Evolutionary conservation across 1,139 yeast species (phyloP).

Genomic region (Yamadazyma diospyri): DNA sequence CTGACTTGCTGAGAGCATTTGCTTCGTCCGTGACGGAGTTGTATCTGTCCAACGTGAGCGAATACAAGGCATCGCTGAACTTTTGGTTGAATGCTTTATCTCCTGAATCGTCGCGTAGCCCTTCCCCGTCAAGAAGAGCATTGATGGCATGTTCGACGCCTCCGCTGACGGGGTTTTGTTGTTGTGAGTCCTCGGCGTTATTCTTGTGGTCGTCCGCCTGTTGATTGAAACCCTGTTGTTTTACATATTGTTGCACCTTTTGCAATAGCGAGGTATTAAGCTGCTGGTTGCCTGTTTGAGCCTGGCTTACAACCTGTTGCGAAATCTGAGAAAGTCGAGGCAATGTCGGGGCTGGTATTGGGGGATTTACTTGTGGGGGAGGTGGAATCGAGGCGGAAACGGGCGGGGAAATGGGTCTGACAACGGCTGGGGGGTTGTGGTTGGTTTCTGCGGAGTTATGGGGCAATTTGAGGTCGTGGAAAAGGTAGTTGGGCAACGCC

Average conservation of each 20-base stretch:
- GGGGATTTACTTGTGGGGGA: background rate
- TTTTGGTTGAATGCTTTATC: conserved; percentile 9
- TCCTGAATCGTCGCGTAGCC: too few species aligned
- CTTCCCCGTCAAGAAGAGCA: too few species aligned
- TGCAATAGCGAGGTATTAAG: background rate
- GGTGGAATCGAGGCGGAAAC: background rate
- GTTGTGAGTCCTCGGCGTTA: background rate
- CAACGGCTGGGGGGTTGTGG: background rate
- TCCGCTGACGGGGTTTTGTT: background rate
- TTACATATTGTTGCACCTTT: background rate
- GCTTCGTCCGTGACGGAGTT: conserved; percentile 10
- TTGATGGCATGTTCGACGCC: conserved; percentile 1
- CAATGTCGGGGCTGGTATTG: background rate
- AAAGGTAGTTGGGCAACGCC: conserved; percentile 38
- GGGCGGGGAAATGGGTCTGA: conserved; percentile 1
- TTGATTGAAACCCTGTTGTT: background rate
- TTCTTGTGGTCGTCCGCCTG: background rate
- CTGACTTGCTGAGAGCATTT: conserved; percentile 11
- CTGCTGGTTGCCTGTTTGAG: background rate
- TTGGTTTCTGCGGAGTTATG: background rate
- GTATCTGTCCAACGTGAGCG: conserved; percentile 13
- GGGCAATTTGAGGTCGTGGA: conserved; percentile 33
- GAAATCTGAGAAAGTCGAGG: too few species aligned
- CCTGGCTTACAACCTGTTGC: too few species aligned
- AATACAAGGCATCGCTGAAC: conserved; percentile 10